Conservation (phyloP, 305 asterid genomes). For the Solanum chacoense region DNA sequence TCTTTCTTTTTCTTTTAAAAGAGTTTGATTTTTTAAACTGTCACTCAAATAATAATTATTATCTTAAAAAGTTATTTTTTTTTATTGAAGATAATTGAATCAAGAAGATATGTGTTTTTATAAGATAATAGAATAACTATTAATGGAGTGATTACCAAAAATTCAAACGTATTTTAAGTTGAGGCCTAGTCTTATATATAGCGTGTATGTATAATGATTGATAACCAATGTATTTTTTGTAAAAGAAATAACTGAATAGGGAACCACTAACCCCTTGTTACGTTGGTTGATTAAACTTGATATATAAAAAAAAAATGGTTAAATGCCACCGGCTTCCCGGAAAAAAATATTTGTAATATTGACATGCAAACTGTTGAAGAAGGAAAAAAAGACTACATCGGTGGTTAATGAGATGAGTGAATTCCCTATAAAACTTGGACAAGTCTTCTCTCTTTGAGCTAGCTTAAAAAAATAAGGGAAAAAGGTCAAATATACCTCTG, state of each 20-base stretch:
- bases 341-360: not conserved
- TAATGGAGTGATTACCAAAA: not conserved
- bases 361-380: not conserved
- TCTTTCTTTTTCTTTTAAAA: not conserved
- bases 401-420: not conserved
- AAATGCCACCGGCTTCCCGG: not conserved
- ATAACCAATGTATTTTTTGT: not conserved
- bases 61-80: not conserved
- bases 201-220: not conserved
- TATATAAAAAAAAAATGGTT: not conserved
- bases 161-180: not conserved
- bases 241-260: not conserved
- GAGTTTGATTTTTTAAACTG: not conserved
- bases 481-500: too few relatives aligned
- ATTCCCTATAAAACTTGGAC: not conserved
- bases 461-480: too few relatives aligned
- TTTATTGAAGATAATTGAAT: not conserved
- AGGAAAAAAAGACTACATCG: not conserved
- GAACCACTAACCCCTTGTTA: not conserved
- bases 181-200: not conserved
- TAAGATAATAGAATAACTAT: not conserved
- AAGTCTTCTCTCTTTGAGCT: not conserved
- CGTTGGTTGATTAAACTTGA: not conserved
- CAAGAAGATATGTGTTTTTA: not conserved
- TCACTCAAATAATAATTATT: not conserved